Percentiles rank a stretch among this genome's conserved stretches.
Evolutionary conservation across 163 green algal species (phyloP).

Genomic region (Chlorella variabilis): DNA sequence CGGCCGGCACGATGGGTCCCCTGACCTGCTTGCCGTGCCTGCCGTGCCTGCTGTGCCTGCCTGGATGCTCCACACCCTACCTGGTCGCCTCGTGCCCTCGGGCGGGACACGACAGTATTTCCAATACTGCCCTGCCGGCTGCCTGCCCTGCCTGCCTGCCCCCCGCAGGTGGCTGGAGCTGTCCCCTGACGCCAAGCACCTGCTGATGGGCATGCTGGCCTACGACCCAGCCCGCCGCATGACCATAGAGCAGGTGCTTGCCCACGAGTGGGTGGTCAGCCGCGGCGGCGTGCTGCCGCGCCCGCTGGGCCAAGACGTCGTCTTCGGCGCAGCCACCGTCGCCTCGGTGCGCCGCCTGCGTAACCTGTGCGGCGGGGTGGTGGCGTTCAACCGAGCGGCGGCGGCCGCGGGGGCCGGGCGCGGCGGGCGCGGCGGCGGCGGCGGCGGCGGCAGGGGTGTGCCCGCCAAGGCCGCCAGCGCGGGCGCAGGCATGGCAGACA

Average conservation of each 20-base stretch:
- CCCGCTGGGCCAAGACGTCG: conserved; percentile 38
- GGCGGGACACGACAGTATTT: no score
- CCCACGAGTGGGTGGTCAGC: conserved; percentile 40
- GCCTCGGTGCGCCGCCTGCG: conserved; percentile 39
- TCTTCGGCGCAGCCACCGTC: conserved; percentile 43
- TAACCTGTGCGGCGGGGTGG: conserved; percentile 37
- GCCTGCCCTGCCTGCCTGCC: not conserved
- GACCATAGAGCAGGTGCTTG: conserved; percentile 44
- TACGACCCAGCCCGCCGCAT: conserved; percentile 63
- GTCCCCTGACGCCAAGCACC: conserved; percentile 60
- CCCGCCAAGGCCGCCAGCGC: no score
- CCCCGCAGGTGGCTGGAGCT: conserved; percentile 54
- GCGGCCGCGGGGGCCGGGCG: no score
- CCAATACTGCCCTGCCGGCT: not conserved
- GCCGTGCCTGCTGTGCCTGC: no score
- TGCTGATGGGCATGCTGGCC: conserved; percentile 71
- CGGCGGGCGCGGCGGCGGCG: not conserved
- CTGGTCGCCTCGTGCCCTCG: no score
- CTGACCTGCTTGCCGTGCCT: no score
- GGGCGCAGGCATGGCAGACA: no score
- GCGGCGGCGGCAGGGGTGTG: not conserved
- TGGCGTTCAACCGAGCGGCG: conserved; percentile 8
- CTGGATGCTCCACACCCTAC: no score
- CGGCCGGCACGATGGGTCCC: no score
- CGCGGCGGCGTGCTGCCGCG: conserved; percentile 33